These are phyloP conservation scores for Trebouxia sp. DNA, from an alignment of 139 green algal genomes.

Conservation along the genomic window DNA sequence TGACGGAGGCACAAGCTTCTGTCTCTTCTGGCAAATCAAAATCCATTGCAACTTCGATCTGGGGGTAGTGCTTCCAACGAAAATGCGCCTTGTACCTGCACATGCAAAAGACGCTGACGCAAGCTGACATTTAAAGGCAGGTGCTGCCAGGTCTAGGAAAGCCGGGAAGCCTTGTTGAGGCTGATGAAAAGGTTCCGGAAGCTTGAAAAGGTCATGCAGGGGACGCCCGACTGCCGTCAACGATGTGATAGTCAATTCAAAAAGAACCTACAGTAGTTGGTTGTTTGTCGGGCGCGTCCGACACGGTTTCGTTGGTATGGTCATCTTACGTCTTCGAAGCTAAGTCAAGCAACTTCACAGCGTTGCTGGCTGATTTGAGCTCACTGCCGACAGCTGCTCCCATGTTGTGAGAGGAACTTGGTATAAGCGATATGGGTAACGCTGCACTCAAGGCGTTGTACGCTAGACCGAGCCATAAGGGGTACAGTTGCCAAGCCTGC, in stretches of 20 bases:
- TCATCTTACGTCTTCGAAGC: conserved; percentile 7
- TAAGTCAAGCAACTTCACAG: background rate
- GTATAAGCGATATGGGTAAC: too few relatives aligned
- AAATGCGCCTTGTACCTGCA: conserved; percentile 63
- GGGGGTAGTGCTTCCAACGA: conserved; percentile 84
- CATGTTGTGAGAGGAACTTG: too few relatives aligned
- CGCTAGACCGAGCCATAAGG: background rate
- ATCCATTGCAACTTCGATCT: conserved; percentile 46
- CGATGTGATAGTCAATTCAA: background rate
- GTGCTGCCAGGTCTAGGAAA: conserved; percentile 1
- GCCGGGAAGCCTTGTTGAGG: background rate
- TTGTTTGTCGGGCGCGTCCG: conserved; percentile 89
- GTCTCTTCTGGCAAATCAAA: conserved; percentile 73
- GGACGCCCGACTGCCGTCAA: background rate
- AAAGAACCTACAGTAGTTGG: conserved; percentile 80
- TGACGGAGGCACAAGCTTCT: conserved; percentile 91
- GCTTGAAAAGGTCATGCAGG: background rate
- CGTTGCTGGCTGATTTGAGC: too few relatives aligned
- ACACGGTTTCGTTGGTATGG: conserved; percentile 8
- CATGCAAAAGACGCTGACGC: background rate
- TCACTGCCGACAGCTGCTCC: too few relatives aligned
- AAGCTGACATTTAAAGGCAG: background rate
- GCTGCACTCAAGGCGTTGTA: background rate
- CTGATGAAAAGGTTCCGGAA: background rate
- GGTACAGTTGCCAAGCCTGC: background rate